A percentile compares a stretch with the other conserved stretches of the same genome.
phyloP scores from a whole-genome alignment of 2,329 filamentous ascomycete species.

The Fusarium sp. region DNA sequence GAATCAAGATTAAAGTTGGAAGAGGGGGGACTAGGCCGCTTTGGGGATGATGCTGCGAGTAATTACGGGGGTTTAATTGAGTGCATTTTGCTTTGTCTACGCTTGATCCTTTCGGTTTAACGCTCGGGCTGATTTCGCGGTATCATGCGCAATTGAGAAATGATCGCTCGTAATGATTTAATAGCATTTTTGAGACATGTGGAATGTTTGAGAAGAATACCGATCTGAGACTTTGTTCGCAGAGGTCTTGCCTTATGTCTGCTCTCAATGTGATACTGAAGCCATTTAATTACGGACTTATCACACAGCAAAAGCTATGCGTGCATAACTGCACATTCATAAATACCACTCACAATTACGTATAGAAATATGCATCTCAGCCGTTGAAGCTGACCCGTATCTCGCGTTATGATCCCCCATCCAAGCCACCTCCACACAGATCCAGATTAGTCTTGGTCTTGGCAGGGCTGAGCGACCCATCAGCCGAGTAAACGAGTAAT shows the following conservation, averaged over 20 bases:
- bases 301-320: not conserved
- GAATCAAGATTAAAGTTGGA: not conserved
- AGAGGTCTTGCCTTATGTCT: not conserved
- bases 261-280: not conserved
- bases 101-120: not conserved
- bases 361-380: not conserved
- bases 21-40: slow-evolving; percentile 4
- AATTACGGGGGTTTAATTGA: slow-evolving; percentile 15
- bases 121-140: not conserved
- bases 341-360: not conserved
- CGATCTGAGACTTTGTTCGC: not conserved
- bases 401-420: slow-evolving; percentile 15
- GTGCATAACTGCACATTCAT: not conserved
- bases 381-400: not conserved
- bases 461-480: slow-evolving; percentile 28
- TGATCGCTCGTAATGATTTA: not conserved
- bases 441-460: slow-evolving; percentile 4
- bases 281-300: too few relatives aligned
- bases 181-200: not conserved
- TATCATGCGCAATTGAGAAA: not conserved
- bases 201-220: not conserved
- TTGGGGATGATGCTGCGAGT: slow-evolving; percentile 36
- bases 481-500: slow-evolving; percentile 30
- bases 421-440: slow-evolving; percentile 28
- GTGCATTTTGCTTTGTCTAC: not conserved